phyloP scores from a whole-genome alignment of 257 asterid species.

The Forsythia viridissima region DNA sequence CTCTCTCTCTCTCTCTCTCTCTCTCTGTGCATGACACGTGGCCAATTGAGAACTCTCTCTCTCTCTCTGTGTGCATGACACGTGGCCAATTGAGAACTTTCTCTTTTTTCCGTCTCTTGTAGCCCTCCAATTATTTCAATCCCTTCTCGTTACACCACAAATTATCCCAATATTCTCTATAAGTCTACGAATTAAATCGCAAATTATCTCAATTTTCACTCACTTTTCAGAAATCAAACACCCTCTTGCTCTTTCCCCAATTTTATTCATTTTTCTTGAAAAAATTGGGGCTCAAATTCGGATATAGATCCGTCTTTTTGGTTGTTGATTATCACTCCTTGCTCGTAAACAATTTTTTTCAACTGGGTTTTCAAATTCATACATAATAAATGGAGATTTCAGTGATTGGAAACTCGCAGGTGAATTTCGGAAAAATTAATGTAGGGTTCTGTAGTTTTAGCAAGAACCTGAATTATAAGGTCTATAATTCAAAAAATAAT shows the following conservation, averaged over 20 bases:
- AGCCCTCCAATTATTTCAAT: background rate
- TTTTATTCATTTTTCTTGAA: conserved; percentile 4
- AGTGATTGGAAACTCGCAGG: conserved; percentile 65
- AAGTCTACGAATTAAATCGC: background rate
- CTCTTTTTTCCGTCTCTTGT: background rate
- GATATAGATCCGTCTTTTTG: conserved; percentile 14
- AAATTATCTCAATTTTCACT: background rate
- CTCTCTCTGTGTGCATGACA: background rate
- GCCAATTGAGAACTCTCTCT: too few relatives aligned
- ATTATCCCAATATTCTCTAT: background rate
- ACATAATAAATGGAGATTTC: conserved; percentile 62
- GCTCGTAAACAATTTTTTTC: conserved; percentile 6
- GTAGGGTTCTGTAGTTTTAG: conserved; percentile 47
- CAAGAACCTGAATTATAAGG: conserved; percentile 47
- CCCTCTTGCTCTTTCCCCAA: conserved; percentile 8
- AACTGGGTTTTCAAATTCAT: conserved; percentile 17
- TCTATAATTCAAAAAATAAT: conserved; percentile 28
- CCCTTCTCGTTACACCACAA: background rate
- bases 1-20: too few relatives aligned
- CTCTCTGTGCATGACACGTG: too few relatives aligned
- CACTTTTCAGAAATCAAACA: conserved; percentile 6
- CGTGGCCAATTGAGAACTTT: conserved; percentile 26
- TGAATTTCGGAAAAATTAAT: conserved; percentile 44
- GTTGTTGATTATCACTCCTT: background rate
- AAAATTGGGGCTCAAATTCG: background rate